Conservation (phyloP, 768 basidiomycete genomes). For the Pleurotus tuoliensis region DNA sequence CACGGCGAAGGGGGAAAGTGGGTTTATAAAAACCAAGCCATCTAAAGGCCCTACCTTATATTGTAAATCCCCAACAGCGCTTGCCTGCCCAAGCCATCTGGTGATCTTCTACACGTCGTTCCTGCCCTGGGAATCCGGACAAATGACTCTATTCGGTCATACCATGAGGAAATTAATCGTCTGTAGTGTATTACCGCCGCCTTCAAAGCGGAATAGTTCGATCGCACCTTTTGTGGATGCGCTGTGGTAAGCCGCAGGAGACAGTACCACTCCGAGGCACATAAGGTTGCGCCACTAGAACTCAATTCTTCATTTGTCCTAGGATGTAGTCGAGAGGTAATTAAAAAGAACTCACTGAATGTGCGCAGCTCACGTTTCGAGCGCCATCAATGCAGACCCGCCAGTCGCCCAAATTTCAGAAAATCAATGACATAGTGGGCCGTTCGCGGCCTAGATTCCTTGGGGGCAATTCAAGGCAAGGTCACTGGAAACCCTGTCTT, state of each 20-base stretch:
- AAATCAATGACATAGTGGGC: background rate
- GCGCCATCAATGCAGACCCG: background rate
- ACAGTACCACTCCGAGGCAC: background rate
- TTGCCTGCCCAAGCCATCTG: background rate
- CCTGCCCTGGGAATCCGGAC: slow-evolving; percentile 6
- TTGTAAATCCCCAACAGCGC: background rate
- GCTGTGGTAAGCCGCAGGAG: background rate
- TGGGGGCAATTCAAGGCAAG: too few relatives aligned
- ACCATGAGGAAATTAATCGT: background rate
- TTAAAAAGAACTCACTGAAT: too few relatives aligned
- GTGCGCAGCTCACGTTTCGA: background rate
- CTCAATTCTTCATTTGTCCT: background rate
- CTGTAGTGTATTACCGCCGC: slow-evolving; percentile 5
- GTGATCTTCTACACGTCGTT: slow-evolving; percentile 1
- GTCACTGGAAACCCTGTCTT: background rate
- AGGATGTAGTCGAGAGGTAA: background rate
- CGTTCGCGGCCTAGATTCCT: too few relatives aligned
- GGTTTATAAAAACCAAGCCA: background rate
- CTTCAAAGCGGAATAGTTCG: slow-evolving; percentile 3
- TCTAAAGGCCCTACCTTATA: background rate
- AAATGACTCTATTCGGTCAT: background rate
- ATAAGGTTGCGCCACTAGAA: background rate
- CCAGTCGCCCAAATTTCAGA: background rate
- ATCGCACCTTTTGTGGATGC: background rate
- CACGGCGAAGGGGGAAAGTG: background rate